Percentiles rank a stretch among this genome's conserved stretches.
These are phyloP conservation scores for Phytopythium boreale DNA, from an alignment of 352 stramenopile genomes.

Conservation along the genomic window DNA sequence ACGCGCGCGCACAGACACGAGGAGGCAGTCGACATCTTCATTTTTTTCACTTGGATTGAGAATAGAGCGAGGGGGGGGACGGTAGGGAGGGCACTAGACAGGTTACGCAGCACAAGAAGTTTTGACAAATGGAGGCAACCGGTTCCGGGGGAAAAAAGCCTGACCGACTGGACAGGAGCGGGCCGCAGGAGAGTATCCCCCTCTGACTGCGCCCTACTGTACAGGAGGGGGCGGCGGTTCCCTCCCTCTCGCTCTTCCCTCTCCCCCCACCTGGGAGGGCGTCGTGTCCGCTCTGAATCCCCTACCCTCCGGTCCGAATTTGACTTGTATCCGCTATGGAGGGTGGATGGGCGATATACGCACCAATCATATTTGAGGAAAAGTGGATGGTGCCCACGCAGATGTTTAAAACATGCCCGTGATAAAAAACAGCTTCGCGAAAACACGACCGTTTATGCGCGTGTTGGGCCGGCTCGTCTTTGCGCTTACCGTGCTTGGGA, in stretches of 20 bases:
- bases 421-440: neutral
- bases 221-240: neutral
- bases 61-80: neutral
- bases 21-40: conserved; percentile 40
- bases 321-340: neutral
- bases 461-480: neutral
- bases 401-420: neutral
- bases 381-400: neutral
- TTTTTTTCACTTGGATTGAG: conserved; percentile 9
- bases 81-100: neutral
- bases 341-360: neutral
- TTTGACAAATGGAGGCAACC: conserved; percentile 5
- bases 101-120: conserved; percentile 1
- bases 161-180: neutral
- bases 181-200: neutral
- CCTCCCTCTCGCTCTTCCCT: neutral
- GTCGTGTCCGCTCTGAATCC: neutral
- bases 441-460: neutral
- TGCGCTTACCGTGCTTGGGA: neutral
- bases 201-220: neutral
- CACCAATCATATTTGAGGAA: neutral
- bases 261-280: no score
- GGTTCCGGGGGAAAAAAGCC: neutral
- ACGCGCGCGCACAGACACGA: conserved; percentile 50
- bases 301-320: neutral